A percentile compares a stretch with the other conserved stretches of the same genome.
Evolutionary conservation across 495 filamentous ascomycete genomes (phyloP).

Genomic region (Lasiosphaeris hirsuta): DNA sequence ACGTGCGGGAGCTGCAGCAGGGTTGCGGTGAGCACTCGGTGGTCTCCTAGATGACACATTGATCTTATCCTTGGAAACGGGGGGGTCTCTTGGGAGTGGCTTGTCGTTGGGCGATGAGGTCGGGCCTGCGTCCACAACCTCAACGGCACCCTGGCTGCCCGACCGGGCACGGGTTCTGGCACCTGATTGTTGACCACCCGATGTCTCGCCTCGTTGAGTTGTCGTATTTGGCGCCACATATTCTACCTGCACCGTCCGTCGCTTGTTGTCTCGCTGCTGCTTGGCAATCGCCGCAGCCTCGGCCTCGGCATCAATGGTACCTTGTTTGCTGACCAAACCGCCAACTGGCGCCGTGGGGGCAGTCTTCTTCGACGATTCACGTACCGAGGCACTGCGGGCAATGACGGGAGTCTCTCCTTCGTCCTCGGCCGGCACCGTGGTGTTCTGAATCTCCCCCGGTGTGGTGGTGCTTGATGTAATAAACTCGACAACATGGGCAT

Average conservation of each 20-base stretch:
- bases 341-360: slow-evolving; percentile 55
- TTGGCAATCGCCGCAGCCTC: slow-evolving; percentile 43
- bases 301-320: slow-evolving; percentile 68
- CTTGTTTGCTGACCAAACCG: slow-evolving; percentile 70
- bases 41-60: slow-evolving; percentile 42
- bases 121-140: slow-evolving; percentile 26
- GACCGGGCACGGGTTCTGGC: slow-evolving; percentile 51
- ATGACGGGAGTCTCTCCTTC: slow-evolving; percentile 61
- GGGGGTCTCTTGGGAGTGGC: slow-evolving; percentile 50
- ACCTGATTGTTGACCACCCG: slow-evolving; percentile 23
- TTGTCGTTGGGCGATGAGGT: slow-evolving; percentile 46
- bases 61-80: slow-evolving; percentile 42
- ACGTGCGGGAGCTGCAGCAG: slow-evolving; percentile 44
- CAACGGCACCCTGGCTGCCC: slow-evolving; percentile 47
- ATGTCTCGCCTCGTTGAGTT: slow-evolving; percentile 57
- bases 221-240: slow-evolving; percentile 91
- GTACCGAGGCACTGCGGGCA: slow-evolving; percentile 82
- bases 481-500: slow-evolving; percentile 88
- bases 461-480: slow-evolving; percentile 94
- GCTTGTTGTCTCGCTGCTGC: slow-evolving; percentile 80
- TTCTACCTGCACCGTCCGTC: slow-evolving; percentile 93
- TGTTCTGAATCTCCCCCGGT: slow-evolving; percentile 77
- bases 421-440: slow-evolving; percentile 68
- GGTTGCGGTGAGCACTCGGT: slow-evolving; percentile 44
- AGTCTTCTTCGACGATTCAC: slow-evolving; percentile 75